Conservation (phyloP, 306 rosid species). For the Heteromeles arbutifolia region DNA sequence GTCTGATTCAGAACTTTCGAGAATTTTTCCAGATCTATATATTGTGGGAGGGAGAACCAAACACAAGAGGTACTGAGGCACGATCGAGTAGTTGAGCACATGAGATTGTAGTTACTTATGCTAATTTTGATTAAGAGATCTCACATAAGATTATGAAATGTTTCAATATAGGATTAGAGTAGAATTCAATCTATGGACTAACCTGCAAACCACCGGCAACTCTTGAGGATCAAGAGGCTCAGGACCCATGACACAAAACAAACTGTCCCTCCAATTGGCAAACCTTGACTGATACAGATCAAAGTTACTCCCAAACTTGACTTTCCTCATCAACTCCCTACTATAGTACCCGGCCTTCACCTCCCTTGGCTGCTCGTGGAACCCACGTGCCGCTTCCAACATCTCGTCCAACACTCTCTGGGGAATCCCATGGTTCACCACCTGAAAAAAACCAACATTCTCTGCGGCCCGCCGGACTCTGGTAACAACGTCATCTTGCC, state of each 20-base stretch:
- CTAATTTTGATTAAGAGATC: no score
- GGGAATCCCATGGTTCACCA: slow-evolving; percentile 41
- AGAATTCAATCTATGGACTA: neutral
- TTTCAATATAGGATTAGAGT: no score
- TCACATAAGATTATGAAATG: no score
- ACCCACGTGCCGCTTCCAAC: slow-evolving; percentile 30
- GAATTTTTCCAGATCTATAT: no score
- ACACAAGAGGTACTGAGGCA: no score
- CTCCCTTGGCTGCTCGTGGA: slow-evolving; percentile 37
- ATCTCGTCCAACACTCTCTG: slow-evolving; percentile 15
- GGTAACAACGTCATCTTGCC: slow-evolving; percentile 2
- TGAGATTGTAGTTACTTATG: no score
- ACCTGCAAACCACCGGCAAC: slow-evolving; percentile 26
- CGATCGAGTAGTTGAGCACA: no score
- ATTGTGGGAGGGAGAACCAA: no score
- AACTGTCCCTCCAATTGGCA: slow-evolving; percentile 17
- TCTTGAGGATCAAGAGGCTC: slow-evolving; percentile 20
- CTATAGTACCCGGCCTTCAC: slow-evolving; percentile 26
- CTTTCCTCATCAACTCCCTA: slow-evolving; percentile 26
- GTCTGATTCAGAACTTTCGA: no score
- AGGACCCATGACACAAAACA: slow-evolving; percentile 4
- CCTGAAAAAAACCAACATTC: slow-evolving; percentile 37
- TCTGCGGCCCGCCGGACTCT: slow-evolving; percentile 23
- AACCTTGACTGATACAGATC: slow-evolving; percentile 22
- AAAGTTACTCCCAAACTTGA: slow-evolving; percentile 31